phyloP scores from a whole-genome alignment of 306 rosid genomes.

The Prunus persica region Prunus_persica_NCBIv2 NC_034016.1:18401001-18401500 shows the following conservation, averaged over 20 bases:
- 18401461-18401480: constrained; percentile 22
- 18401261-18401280: background rate
- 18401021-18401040: constrained; percentile 28
- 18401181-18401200: constrained; percentile 21
- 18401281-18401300: background rate
- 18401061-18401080: constrained; percentile 29
- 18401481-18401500: background rate
- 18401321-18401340: background rate
- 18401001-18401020: constrained; percentile 29
- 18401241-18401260: background rate
- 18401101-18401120: constrained; percentile 12
- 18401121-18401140: background rate
- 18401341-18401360: background rate
- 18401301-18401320: background rate
- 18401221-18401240: background rate
- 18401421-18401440: constrained; percentile 21
- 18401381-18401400: constrained; percentile 17
- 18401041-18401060: background rate
- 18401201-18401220: background rate
- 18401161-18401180: constrained; percentile 18
- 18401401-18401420: constrained; percentile 14
- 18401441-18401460: constrained; percentile 7
- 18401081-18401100: constrained; percentile 8
- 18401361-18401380: constrained; percentile 11
- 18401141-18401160: background rate